Evolutionary conservation across 306 rosid species (phyloP).

Genomic region (Quercus cerris): DNA sequence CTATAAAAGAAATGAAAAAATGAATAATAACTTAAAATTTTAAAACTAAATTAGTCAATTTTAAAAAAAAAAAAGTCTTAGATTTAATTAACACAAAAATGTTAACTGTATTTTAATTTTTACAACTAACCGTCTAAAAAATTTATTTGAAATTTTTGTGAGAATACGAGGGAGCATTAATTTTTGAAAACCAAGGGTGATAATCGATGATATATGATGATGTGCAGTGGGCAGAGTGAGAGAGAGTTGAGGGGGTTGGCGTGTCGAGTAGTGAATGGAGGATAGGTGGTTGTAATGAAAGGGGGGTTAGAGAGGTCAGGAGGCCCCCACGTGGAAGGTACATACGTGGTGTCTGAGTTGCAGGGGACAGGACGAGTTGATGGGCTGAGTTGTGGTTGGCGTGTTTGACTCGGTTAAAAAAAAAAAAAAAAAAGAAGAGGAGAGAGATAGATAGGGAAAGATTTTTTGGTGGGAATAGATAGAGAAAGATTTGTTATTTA

Average conservation of each 20-base stretch:
- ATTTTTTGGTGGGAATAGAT: too few relatives aligned
- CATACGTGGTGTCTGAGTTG: conserved; percentile 54
- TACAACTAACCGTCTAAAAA: too few relatives aligned
- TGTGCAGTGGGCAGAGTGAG: too few relatives aligned
- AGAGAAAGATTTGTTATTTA: conserved; percentile 1
- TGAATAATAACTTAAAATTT: too few relatives aligned
- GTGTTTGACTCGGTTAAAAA: conserved; percentile 53
- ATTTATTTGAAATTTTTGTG: too few relatives aligned
- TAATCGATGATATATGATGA: not conserved
- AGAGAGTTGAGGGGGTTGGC: not conserved
- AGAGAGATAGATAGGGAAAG: not conserved
- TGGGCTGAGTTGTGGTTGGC: conserved; percentile 28
- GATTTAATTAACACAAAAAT: too few relatives aligned
- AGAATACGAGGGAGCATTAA: too few relatives aligned
- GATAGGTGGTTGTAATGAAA: not conserved
- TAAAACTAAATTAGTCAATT: too few relatives aligned
- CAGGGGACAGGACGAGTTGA: conserved; percentile 66
- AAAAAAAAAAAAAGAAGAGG: not conserved
- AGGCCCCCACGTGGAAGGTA: conserved; percentile 58
- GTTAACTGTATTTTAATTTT: too few relatives aligned
- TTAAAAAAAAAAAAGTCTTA: too few relatives aligned
- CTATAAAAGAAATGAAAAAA: too few relatives aligned
- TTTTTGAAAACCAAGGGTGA: not conserved
- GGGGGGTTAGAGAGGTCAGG: conserved; percentile 8
- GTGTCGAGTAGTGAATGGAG: conserved; percentile 11